A percentile compares a stretch with the other conserved stretches of the same genome.
Conservation (phyloP, 2,329 filamentous ascomycete genomes). For the Madurella mycetomatis region DNA sequence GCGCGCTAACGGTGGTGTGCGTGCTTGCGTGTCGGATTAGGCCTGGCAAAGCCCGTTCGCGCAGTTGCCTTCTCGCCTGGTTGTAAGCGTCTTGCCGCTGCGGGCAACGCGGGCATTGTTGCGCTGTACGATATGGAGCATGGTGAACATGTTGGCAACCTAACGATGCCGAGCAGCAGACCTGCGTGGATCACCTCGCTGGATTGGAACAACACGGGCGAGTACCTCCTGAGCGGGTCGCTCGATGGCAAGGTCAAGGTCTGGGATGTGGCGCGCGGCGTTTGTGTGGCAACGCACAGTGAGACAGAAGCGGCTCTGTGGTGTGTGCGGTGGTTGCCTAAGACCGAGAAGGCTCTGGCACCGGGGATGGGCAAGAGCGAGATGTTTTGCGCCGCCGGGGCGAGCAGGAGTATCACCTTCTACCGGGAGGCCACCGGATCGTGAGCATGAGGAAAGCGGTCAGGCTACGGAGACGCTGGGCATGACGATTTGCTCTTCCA, state of each 20-base stretch:
- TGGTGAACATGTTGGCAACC: conserved; percentile 85
- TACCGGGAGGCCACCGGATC: conserved; percentile 76
- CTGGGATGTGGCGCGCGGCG: conserved; percentile 80
- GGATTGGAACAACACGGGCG: conserved; percentile 90
- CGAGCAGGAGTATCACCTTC: conserved; percentile 70
- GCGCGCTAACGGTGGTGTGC: conserved; percentile 4
- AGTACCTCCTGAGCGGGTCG: conserved; percentile 81
- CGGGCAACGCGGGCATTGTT: conserved; percentile 83
- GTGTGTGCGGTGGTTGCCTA: conserved; percentile 79
- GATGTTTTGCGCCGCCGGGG: conserved; percentile 74
- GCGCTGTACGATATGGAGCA: conserved; percentile 88
- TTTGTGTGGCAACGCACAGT: conserved; percentile 88
- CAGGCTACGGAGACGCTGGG: not conserved
- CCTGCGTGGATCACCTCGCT: conserved; percentile 79
- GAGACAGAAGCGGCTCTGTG: conserved; percentile 84
- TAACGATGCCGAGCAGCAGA: conserved; percentile 45
- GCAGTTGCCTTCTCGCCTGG: conserved; percentile 83
- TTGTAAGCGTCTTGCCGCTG: conserved; percentile 78
- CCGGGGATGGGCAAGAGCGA: conserved; percentile 48
- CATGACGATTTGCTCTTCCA: not conserved
- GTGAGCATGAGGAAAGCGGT: not conserved
- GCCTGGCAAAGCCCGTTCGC: conserved; percentile 81
- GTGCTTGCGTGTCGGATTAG: conserved; percentile 36
- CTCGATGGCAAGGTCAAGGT: conserved; percentile 95
- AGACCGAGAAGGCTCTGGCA: conserved; percentile 46